A percentile compares a stretch with the other conserved stretches of the same genome.
These are phyloP conservation scores for Penicillium vulpinum DNA, from an alignment of 2,329 filamentous ascomycete species.

Conservation along the genomic window DNA sequence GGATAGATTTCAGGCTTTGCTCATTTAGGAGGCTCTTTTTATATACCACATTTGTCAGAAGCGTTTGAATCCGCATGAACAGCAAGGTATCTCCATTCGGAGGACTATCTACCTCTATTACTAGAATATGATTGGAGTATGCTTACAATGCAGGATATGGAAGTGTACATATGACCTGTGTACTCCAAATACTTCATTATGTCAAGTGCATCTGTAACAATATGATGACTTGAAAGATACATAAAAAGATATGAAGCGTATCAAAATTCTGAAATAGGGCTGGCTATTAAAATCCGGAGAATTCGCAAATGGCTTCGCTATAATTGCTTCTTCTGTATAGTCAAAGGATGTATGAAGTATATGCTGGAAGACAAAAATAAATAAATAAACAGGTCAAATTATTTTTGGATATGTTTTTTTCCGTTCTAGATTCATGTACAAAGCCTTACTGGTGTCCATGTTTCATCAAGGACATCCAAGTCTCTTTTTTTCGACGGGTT, in stretches of 20 bases:
- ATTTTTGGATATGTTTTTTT: conserved; percentile 21
- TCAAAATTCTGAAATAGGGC: background rate
- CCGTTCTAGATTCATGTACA: conserved; percentile 24
- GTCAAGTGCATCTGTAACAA: background rate
- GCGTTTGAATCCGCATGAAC: no score
- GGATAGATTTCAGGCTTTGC: no score
- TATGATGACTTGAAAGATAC: background rate
- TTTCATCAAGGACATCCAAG: conserved; percentile 14
- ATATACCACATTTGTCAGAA: no score
- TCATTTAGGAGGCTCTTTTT: no score
- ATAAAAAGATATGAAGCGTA: background rate
- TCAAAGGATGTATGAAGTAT: background rate
- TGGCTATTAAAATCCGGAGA: background rate
- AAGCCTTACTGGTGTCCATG: conserved; percentile 14
- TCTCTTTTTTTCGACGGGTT: conserved; percentile 23
- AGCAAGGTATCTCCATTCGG: no score
- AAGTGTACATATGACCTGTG: background rate
- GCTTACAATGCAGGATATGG: background rate
- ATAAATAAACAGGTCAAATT: conserved; percentile 21
- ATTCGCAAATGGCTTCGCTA: background rate
- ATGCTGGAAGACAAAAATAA: background rate
- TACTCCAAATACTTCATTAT: background rate
- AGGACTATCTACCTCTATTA: no score
- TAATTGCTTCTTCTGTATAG: background rate
- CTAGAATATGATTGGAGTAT: background rate